Base-by-base conservation (phyloP, 345 rosid genomes). In the Hibiscus trionum region DNA sequence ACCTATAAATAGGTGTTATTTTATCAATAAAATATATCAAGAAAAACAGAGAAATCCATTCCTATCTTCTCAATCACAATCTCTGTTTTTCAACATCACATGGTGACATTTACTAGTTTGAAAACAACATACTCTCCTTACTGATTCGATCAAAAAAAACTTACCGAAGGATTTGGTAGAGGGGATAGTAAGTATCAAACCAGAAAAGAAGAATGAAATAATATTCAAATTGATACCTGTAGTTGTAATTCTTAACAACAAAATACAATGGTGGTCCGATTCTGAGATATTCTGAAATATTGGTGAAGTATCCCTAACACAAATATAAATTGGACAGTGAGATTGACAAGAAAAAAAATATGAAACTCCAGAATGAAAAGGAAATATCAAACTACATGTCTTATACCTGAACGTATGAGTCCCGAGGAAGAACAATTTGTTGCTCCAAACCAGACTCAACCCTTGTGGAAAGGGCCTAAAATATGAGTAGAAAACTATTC, bases 401-500 rank as follows among this genome's bases (percentile, higher is more conserved):
- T 61, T 47, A 59, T 84, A 93, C 98, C 96, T 94, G 98, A 83
- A 94, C 95, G 81, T 91, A 94, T 0, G 98, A 94, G 78, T 94
- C 97, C 49, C 82, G 86, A 11, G 98, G 98, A 82, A 94, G 98
- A 79, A 94, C 98, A 84, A 90, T 88, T 79, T 90, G 83, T 79
- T 94, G 97, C 75, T 94, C 98, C 86, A 94, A 80, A 78, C 98
- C 99, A 72, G 99, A 88, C 79, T 95, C 91, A 63, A 95, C 77
- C 77, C 99, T 85, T 60, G 97, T 89, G 70, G 90, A 80, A 73
- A 95, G 79, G 19, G 97, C 97, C 98, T 94, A 75, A 57, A 62
- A 72, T 37, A 71, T 59, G 49, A 65, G 78, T 42, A 72, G 26
- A 50, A 66, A 52, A 59, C 59, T 73, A 73, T 29, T 63, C 53